Conservation (phyloP, 2,329 filamentous ascomycete species). For the Fusarium foetens region DNA sequence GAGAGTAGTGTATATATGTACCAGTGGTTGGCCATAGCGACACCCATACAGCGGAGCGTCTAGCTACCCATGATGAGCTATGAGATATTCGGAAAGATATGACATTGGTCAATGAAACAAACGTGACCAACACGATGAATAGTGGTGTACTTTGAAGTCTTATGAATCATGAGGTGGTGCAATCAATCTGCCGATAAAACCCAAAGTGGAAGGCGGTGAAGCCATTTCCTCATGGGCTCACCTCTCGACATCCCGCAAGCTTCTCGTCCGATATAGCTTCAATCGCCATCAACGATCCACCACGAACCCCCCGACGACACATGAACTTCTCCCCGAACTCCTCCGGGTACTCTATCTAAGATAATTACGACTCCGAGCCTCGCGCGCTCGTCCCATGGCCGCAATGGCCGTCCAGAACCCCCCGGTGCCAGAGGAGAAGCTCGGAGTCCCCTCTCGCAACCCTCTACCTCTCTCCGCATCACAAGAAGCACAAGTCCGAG, state of each 20-base stretch:
- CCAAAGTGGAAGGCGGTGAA: slow-evolving; percentile 36
- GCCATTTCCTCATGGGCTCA: slow-evolving; percentile 40
- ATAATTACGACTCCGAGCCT: slow-evolving; percentile 1
- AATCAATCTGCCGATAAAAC: neutral
- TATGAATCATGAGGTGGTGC: neutral
- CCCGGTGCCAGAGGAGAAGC: slow-evolving; percentile 50
- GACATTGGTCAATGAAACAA: too few relatives aligned
- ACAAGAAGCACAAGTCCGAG: slow-evolving; percentile 84
- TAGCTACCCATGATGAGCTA: too few relatives aligned
- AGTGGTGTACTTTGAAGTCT: too few relatives aligned
- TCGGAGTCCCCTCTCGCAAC: slow-evolving; percentile 71
- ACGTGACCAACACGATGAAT: too few relatives aligned
- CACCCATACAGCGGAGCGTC: too few relatives aligned
- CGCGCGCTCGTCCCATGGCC: slow-evolving; percentile 41
- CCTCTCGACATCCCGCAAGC: slow-evolving; percentile 37
- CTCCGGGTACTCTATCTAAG: neutral
- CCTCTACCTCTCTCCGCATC: slow-evolving; percentile 84
- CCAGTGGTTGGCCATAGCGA: too few relatives aligned
- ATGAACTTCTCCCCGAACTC: neutral
- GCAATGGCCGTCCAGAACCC: slow-evolving; percentile 50
- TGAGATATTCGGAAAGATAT: too few relatives aligned
- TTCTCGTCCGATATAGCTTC: slow-evolving; percentile 40
- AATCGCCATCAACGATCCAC: slow-evolving; percentile 8
- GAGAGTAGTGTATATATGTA: too few relatives aligned
- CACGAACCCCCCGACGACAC: neutral